These are phyloP conservation scores for Urostyla sp. DNA, from an alignment of 73 alveolate species.

Conservation along the genomic window DNA sequence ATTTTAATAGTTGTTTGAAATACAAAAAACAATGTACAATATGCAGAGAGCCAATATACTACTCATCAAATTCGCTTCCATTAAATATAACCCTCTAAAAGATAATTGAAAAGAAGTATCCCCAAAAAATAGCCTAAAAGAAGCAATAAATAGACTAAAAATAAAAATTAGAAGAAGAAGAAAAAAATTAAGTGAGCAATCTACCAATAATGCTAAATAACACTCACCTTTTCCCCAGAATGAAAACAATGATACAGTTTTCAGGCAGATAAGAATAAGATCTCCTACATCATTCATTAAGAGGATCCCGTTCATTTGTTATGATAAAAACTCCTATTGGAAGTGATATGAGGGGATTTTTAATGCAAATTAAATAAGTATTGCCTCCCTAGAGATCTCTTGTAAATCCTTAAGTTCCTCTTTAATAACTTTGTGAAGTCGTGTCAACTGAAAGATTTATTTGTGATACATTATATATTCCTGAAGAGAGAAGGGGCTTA, in stretches of 20 bases:
- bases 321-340: slow-evolving; percentile 14
- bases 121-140: neutral
- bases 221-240: slow-evolving; percentile 32
- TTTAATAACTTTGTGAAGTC: too few species aligned
- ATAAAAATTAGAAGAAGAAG: neutral
- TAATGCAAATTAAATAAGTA: slow-evolving; percentile 11
- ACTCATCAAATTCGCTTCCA: slow-evolving; percentile 26
- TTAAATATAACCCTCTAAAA: slow-evolving; percentile 36
- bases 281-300: neutral
- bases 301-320: slow-evolving; percentile 38
- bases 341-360: slow-evolving; percentile 21
- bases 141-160: neutral
- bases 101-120: slow-evolving; percentile 46
- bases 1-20: slow-evolving; percentile 8
- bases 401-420: too few species aligned
- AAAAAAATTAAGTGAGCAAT: neutral
- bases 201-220: slow-evolving; percentile 33
- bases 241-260: neutral
- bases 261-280: slow-evolving; percentile 35
- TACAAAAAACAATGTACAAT: slow-evolving; percentile 38
- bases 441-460: slow-evolving; percentile 36
- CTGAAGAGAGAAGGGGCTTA: slow-evolving; percentile 36
- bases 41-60: slow-evolving; percentile 36
- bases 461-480: slow-evolving; percentile 14
- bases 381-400: slow-evolving; percentile 21